These are phyloP conservation scores for Candida coquimbonensis DNA, from an alignment of 805 yeast genomes.

Conservation along the genomic window DNA sequence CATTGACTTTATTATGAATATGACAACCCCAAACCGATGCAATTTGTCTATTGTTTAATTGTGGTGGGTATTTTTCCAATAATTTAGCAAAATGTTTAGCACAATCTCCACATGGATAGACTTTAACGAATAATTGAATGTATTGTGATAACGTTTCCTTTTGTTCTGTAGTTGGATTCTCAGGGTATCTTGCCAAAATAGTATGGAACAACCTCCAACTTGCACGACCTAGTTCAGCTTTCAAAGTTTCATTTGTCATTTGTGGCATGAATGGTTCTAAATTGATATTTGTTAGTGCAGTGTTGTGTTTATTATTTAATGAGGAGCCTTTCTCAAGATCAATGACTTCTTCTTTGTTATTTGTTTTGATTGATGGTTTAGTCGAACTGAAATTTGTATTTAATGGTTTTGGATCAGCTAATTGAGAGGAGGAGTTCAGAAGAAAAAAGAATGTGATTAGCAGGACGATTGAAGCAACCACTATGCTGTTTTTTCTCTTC, in stretches of 20 bases:
- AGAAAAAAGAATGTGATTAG: slow-evolving; percentile 15
- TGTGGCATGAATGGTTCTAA: slow-evolving; percentile 62
- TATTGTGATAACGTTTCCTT: slow-evolving; percentile 55
- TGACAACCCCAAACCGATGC: slow-evolving; percentile 98
- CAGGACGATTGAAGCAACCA: slow-evolving; percentile 6
- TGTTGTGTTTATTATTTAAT: too few relatives aligned
- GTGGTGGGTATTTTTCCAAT: slow-evolving; percentile 75
- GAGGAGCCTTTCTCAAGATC: background rate
- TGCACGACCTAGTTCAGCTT: slow-evolving; percentile 83
- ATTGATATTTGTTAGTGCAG: background rate
- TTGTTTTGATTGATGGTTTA: too few relatives aligned
- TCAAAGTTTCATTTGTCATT: slow-evolving; percentile 79
- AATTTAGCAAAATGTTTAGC: slow-evolving; percentile 82
- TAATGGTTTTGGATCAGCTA: slow-evolving; percentile 23
- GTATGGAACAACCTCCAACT: slow-evolving; percentile 93
- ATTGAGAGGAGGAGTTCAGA: slow-evolving; percentile 10
- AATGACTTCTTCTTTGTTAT: background rate
- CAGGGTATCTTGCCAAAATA: slow-evolving; percentile 87
- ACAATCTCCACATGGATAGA: slow-evolving; percentile 96
- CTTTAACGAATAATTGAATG: slow-evolving; percentile 74
- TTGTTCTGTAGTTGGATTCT: slow-evolving; percentile 60
- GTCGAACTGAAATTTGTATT: slow-evolving; percentile 3
- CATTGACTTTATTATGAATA: slow-evolving; percentile 82
- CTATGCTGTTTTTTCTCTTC: slow-evolving; percentile 3
- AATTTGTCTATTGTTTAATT: slow-evolving; percentile 59